These are phyloP conservation scores for Solanum aculeatissimum DNA, from an alignment of 305 asterid species.

Conservation along the genomic window DNA sequence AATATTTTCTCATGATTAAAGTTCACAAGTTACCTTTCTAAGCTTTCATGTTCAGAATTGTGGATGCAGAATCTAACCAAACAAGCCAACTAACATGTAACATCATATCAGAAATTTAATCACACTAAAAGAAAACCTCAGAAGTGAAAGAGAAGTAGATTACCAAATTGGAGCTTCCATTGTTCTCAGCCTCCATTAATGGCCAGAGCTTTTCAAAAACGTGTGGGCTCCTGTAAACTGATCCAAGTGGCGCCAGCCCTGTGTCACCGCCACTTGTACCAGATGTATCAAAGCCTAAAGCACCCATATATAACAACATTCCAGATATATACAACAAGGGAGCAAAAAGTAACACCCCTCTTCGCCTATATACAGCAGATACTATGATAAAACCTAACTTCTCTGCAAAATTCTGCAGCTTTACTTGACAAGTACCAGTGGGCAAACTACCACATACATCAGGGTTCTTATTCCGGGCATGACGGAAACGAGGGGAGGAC, in stretches of 20 bases:
- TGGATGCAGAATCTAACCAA: neutral
- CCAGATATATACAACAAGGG: slow-evolving; percentile 82
- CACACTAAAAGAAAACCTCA: neutral
- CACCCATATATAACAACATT: slow-evolving; percentile 90
- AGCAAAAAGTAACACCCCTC: slow-evolving; percentile 82
- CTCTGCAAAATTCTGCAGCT: slow-evolving; percentile 55
- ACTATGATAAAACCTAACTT: slow-evolving; percentile 56
- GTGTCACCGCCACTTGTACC: neutral
- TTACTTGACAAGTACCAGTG: slow-evolving; percentile 21
- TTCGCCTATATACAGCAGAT: slow-evolving; percentile 59
- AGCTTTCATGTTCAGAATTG: neutral
- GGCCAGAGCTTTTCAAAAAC: slow-evolving; percentile 93
- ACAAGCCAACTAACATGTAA: neutral
- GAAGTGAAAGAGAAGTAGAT: neutral
- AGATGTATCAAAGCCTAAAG: slow-evolving; percentile 43
- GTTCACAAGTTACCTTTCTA: neutral
- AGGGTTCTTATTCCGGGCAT: slow-evolving; percentile 32
- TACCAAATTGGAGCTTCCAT: slow-evolving; percentile 70
- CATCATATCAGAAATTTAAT: neutral
- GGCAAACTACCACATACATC: slow-evolving; percentile 18
- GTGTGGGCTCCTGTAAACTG: slow-evolving; percentile 79
- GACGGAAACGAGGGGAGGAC: slow-evolving; percentile 30
- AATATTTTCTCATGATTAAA: neutral
- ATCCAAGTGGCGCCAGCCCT: slow-evolving; percentile 60
- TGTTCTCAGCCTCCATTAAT: slow-evolving; percentile 75